Conservation (phyloP, 2,329 filamentous ascomycete species). For the Phialemonium atrogriseum region DNA sequence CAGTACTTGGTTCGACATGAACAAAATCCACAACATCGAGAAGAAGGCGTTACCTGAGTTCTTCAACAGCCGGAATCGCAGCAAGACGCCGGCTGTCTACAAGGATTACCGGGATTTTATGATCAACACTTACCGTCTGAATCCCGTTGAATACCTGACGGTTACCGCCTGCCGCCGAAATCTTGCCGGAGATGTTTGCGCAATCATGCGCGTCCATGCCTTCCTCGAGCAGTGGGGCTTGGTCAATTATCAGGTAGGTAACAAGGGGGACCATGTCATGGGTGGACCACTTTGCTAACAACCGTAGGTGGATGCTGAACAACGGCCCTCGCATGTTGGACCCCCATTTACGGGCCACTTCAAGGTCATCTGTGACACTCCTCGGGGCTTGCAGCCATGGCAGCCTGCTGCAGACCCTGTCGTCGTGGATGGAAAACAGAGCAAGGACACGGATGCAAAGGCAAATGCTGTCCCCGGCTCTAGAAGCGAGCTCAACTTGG, state of each 20-base stretch:
- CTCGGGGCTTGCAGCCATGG: constrained; percentile 87
- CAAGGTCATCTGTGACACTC: constrained; percentile 90
- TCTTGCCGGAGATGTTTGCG: constrained; percentile 92
- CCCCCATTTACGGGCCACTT: constrained; percentile 98
- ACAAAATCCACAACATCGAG: constrained; percentile 81
- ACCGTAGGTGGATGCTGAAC: constrained; percentile 82
- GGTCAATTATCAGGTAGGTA: constrained; percentile 93
- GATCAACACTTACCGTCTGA: constrained; percentile 98
- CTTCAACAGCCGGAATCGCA: constrained; percentile 96
- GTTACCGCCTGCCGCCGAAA: constrained; percentile 95
- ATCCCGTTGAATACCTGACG: constrained; percentile 91
- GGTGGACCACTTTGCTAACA: constrained; percentile 9
- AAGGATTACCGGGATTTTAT: constrained; percentile 99
- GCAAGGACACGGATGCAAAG: constrained; percentile 62
- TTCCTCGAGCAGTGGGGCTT: constrained; percentile 98
- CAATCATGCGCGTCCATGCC: constrained; percentile 96
- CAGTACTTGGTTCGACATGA: constrained; percentile 99
- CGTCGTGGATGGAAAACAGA: constrained; percentile 52
- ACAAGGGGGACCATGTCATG: too few species aligned
- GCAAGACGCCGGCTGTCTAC: constrained; percentile 95
- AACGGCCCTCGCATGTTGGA: constrained; percentile 87
- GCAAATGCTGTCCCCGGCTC: constrained; percentile 55
- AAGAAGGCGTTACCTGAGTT: constrained; percentile 94
- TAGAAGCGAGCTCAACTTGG: constrained; percentile 82
- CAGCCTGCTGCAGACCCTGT: constrained; percentile 77